These are phyloP conservation scores for Boletus huronensis DNA, from an alignment of 768 basidiomycete species.

Conservation along the genomic window DNA sequence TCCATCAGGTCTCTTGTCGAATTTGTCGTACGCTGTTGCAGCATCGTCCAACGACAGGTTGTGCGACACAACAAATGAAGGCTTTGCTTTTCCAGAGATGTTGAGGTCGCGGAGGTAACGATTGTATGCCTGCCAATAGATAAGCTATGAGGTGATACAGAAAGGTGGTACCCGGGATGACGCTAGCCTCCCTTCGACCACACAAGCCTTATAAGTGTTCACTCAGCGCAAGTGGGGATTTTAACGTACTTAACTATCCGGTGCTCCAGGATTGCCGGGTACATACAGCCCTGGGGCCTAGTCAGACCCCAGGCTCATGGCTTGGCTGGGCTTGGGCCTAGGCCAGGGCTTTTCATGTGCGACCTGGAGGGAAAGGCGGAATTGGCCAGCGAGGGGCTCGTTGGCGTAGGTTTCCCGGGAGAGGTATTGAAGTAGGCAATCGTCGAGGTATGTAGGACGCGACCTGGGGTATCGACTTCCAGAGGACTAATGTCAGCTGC, in stretches of 20 bases:
- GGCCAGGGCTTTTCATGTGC: too few relatives aligned
- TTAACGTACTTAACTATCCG: conserved; percentile 39
- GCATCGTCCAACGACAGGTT: conserved; percentile 2
- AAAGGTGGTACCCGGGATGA: not conserved
- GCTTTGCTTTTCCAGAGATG: not conserved
- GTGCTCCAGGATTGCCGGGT: conserved; percentile 54
- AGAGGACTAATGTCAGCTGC: too few relatives aligned
- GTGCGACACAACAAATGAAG: conserved; percentile 5
- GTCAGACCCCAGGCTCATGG: too few relatives aligned
- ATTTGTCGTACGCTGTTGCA: conserved; percentile 1
- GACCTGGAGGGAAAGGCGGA: too few relatives aligned
- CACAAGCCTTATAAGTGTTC: not conserved
- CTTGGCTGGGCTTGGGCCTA: too few relatives aligned
- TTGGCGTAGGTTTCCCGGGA: too few relatives aligned
- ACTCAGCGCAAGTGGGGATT: too few relatives aligned
- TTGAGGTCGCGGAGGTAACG: conserved; percentile 7
- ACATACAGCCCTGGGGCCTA: conserved; percentile 56
- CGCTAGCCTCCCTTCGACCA: not conserved
- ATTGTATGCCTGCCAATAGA: not conserved
- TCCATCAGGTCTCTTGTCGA: conserved; percentile 6
- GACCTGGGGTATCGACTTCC: too few relatives aligned
- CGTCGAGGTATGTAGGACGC: too few relatives aligned
- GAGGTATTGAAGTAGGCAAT: too few relatives aligned
- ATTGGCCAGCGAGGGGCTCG: too few relatives aligned
- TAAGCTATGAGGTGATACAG: not conserved